These are phyloP conservation scores for Bisporella sp. DNA, from an alignment of 2,329 filamentous ascomycete species.

Conservation along the genomic window DNA sequence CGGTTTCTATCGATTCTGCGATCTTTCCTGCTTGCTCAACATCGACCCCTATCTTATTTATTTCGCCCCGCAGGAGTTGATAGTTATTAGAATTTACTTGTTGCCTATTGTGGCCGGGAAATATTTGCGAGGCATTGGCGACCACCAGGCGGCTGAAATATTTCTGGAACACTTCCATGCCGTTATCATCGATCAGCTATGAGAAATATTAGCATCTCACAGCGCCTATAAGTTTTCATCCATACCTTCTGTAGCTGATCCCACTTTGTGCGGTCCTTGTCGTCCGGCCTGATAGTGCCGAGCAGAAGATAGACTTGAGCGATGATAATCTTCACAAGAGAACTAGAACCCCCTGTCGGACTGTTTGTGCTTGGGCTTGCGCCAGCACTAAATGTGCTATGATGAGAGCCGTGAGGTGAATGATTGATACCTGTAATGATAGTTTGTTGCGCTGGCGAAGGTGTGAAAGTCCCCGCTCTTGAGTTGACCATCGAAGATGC, in stretches of 20 bases:
- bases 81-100: slow-evolving; percentile 76
- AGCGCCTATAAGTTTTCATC: background rate
- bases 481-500: slow-evolving; percentile 31
- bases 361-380: slow-evolving; percentile 29
- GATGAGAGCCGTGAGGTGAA: slow-evolving; percentile 36
- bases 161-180: slow-evolving; percentile 97
- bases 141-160: slow-evolving; percentile 91
- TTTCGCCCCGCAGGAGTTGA: slow-evolving; percentile 72
- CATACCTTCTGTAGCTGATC: slow-evolving; percentile 88
- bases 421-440: slow-evolving; percentile 29
- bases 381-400: slow-evolving; percentile 34
- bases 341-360: slow-evolving; percentile 42
- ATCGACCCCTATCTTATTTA: slow-evolving; percentile 78
- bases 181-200: slow-evolving; percentile 92
- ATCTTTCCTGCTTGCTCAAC: slow-evolving; percentile 81
- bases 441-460: slow-evolving; percentile 29
- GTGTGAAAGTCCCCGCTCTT: slow-evolving; percentile 30
- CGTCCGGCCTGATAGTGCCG: slow-evolving; percentile 81
- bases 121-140: slow-evolving; percentile 87
- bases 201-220: background rate
- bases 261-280: slow-evolving; percentile 87
- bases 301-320: slow-evolving; percentile 93
- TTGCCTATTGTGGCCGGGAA: slow-evolving; percentile 68
- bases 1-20: slow-evolving; percentile 85
- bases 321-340: slow-evolving; percentile 86